Percentiles rank a stretch among this genome's conserved stretches.
These are phyloP conservation scores for Diaporthe caulivora DNA, from an alignment of 2,329 filamentous ascomycete genomes.

Conservation along the genomic window DNA sequence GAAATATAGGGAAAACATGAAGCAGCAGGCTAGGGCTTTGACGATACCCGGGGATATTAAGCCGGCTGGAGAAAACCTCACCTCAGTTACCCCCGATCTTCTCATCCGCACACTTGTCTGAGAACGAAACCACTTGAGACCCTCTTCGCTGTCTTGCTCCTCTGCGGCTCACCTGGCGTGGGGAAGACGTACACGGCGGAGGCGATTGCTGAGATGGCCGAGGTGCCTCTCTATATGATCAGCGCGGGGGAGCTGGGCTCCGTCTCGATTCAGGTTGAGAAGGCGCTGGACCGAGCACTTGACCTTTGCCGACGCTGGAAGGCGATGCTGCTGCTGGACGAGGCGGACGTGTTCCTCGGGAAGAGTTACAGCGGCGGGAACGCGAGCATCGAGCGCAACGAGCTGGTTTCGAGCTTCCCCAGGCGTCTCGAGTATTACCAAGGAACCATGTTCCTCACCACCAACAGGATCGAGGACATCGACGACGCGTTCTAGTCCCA, in stretches of 20 bases:
- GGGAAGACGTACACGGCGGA: slow-evolving; percentile 33
- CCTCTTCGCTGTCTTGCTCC: background rate
- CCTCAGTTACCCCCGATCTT: background rate
- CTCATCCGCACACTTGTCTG: background rate
- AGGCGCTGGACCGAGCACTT: slow-evolving; percentile 48
- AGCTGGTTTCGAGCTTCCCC: slow-evolving; percentile 52
- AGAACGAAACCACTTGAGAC: too few relatives aligned
- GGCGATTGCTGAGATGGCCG: slow-evolving; percentile 52
- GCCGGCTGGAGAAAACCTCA: background rate
- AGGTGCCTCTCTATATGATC: slow-evolving; percentile 54
- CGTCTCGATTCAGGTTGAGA: slow-evolving; percentile 49
- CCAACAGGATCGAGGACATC: slow-evolving; percentile 51
- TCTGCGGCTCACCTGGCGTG: slow-evolving; percentile 24
- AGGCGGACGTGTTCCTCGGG: slow-evolving; percentile 57
- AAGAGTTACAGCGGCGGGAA: slow-evolving; percentile 47
- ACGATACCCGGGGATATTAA: background rate
- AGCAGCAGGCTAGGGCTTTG: background rate
- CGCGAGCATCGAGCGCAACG: slow-evolving; percentile 51
- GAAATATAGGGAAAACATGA: too few relatives aligned
- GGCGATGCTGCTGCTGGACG: slow-evolving; percentile 57
- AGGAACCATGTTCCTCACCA: slow-evolving; percentile 53
- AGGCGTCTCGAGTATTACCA: slow-evolving; percentile 52
- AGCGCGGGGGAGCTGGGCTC: slow-evolving; percentile 55
- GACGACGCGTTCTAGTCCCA: slow-evolving; percentile 53
- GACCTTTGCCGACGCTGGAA: slow-evolving; percentile 55